Conservation (phyloP, 2,329 filamentous ascomycete species). For the Domatiomyces catenatus region DNA sequence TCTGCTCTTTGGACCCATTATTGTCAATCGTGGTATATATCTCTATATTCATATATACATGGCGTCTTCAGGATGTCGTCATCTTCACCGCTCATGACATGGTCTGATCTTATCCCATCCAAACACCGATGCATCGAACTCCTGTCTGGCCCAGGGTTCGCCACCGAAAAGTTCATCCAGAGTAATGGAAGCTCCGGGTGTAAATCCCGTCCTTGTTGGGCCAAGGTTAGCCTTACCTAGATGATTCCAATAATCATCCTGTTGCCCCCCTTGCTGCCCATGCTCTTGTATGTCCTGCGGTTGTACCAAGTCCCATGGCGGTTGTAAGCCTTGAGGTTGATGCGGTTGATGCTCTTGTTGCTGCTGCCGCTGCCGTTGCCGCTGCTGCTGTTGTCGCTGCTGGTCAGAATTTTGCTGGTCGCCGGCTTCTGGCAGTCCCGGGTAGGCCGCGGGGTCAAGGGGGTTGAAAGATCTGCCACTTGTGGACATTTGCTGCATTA, state of each 20-base stretch:
- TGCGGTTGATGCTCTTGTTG: slow-evolving; percentile 18
- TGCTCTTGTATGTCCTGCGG: background rate
- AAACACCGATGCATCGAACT: background rate
- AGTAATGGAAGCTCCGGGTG: slow-evolving; percentile 4
- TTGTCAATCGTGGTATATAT: no score
- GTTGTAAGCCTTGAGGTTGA: slow-evolving; percentile 22
- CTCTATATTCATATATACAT: no score
- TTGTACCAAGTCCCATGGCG: slow-evolving; percentile 19
- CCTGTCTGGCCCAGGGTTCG: background rate
- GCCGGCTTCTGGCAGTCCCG: slow-evolving; percentile 8
- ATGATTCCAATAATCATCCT: slow-evolving; percentile 12
- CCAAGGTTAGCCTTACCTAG: slow-evolving; percentile 3
- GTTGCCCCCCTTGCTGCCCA: background rate
- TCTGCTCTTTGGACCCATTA: no score
- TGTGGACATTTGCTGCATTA: slow-evolving; percentile 1
- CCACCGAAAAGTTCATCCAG: slow-evolving; percentile 12
- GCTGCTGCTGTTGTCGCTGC: slow-evolving; percentile 16
- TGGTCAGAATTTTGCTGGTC: slow-evolving; percentile 13
- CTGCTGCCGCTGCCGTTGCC: slow-evolving; percentile 11
- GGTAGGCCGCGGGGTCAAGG: slow-evolving; percentile 1
- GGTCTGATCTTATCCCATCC: no score
- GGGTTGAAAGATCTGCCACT: background rate
- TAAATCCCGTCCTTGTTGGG: slow-evolving; percentile 4
- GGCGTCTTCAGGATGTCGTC: no score
- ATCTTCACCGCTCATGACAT: background rate